Conservation (phyloP, 768 basidiomycete genomes). For the Rhizopogon vulgaris region DNA sequence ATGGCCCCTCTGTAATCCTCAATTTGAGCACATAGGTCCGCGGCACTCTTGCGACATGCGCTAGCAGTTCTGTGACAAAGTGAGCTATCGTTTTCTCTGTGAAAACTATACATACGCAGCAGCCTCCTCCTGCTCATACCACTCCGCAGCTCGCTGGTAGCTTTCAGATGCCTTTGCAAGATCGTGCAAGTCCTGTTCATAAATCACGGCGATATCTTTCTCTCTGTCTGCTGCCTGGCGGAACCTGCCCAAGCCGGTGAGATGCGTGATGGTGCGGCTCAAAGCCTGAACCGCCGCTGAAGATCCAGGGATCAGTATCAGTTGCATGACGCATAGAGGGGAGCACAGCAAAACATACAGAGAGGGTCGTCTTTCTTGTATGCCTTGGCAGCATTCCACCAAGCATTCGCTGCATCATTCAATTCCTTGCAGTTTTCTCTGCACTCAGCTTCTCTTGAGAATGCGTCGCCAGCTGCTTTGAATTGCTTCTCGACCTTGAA, state of each 20-base stretch:
- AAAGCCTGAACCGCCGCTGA: constrained; percentile 88
- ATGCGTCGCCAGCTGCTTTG: constrained; percentile 88
- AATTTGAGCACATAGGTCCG: constrained; percentile 88
- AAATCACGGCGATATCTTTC: constrained; percentile 94
- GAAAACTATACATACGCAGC: constrained; percentile 63
- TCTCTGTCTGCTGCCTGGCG: constrained; percentile 96
- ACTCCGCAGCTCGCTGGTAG: constrained; percentile 87
- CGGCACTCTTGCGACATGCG: constrained; percentile 92
- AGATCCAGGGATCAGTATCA: constrained; percentile 10
- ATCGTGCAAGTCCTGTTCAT: constrained; percentile 78
- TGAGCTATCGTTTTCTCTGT: not conserved
- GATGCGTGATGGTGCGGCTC: constrained; percentile 74
- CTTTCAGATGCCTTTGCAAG: constrained; percentile 85
- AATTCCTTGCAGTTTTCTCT: constrained; percentile 80
- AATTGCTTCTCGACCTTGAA: constrained; percentile 91
- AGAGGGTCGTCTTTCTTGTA: constrained; percentile 88
- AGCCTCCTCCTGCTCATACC: constrained; percentile 98
- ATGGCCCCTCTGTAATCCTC: constrained; percentile 84
- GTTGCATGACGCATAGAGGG: not conserved
- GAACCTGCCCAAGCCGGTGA: constrained; percentile 84
- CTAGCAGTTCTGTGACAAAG: constrained; percentile 73
- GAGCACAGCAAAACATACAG: constrained; percentile 43
- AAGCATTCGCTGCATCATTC: constrained; percentile 96
- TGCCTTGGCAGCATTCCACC: constrained; percentile 96
- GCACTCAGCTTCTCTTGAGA: constrained; percentile 92